These are phyloP conservation scores for Paramecium sonneborni DNA, from an alignment of 73 alveolate species.

Conservation along the genomic window DNA sequence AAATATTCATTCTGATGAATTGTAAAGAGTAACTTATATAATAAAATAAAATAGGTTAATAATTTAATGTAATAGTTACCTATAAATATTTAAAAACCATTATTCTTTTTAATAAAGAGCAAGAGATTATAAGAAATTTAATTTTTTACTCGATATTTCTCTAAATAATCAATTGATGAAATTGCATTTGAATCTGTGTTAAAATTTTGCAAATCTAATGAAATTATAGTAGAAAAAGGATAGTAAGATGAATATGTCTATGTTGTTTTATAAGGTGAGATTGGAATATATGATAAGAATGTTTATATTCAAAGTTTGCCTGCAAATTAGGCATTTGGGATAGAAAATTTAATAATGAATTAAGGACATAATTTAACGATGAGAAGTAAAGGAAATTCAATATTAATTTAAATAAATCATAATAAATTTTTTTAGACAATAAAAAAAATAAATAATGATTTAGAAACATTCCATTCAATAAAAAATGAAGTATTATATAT, in stretches of 20 bases:
- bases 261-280: neutral
- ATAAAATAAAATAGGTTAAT: neutral
- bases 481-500: conserved; percentile 9
- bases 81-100: neutral
- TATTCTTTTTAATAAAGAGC: neutral
- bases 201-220: neutral
- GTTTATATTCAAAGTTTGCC: neutral
- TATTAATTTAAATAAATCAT: neutral
- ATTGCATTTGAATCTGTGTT: neutral
- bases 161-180: neutral
- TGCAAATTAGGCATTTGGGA: neutral
- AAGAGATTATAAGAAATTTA: neutral
- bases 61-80: conserved; percentile 3
- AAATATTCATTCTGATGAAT: neutral
- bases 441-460: neutral
- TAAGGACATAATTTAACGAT: neutral
- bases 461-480: neutral
- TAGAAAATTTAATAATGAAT: neutral
- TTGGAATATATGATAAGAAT: neutral
- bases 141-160: conserved; percentile 4
- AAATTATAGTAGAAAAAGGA: conserved; percentile 1
- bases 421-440: neutral
- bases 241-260: conserved; percentile 5
- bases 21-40: neutral
- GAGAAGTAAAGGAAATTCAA: conserved; percentile 11